Percentiles rank a stretch among this genome's conserved stretches.
These are phyloP conservation scores for Artemisia tridentata DNA, from an alignment of 129 eudicot species.

Conservation along the genomic window DNA sequence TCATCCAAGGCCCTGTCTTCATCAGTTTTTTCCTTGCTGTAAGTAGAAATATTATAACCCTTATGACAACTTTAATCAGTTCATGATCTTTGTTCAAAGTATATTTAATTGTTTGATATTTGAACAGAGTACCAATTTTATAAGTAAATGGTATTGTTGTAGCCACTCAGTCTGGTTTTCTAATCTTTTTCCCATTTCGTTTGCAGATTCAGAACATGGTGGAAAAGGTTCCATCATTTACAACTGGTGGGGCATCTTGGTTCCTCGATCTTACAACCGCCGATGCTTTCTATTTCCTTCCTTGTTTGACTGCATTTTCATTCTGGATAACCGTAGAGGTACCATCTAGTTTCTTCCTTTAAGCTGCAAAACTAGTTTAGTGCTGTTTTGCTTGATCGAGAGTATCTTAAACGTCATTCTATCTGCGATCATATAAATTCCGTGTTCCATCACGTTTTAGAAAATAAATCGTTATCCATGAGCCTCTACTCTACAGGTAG, in stretches of 20 bases:
- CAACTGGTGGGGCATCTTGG: constrained; percentile 78
- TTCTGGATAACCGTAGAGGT: constrained; percentile 91
- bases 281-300: constrained; percentile 68
- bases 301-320: constrained; percentile 69
- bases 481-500: neutral
- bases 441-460: neutral
- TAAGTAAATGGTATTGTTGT: constrained; percentile 7
- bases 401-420: neutral
- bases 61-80: constrained; percentile 1
- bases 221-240: constrained; percentile 85
- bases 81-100: neutral
- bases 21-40: constrained; percentile 86
- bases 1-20: constrained; percentile 78
- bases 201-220: constrained; percentile 85
- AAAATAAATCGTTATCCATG: neutral
- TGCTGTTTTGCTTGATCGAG: constrained; percentile 6
- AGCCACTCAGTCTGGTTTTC: constrained; percentile 1
- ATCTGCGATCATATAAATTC: neutral
- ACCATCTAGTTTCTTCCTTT: constrained; percentile 4
- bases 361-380: neutral
- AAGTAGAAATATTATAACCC: constrained; percentile 34
- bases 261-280: constrained; percentile 88
- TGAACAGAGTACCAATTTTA: neutral
- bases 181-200: constrained; percentile 2
- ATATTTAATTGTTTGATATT: neutral